Conservation (phyloP, 2,329 filamentous ascomycete genomes). For the Madurella mycetomatis region DNA sequence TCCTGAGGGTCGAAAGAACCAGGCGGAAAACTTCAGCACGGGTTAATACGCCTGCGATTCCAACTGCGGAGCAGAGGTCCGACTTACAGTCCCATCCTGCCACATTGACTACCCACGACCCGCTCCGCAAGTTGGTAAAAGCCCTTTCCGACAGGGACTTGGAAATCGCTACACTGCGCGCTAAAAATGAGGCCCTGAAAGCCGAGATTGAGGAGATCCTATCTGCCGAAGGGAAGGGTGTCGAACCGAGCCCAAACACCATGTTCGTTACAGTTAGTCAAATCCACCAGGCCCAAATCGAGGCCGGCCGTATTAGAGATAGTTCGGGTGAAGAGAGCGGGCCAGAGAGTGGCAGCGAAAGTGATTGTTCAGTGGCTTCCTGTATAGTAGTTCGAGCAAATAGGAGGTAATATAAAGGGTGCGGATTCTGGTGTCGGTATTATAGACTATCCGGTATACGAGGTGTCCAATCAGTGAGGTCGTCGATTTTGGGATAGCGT, state of each 20-base stretch:
- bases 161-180: not conserved
- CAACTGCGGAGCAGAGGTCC: no score
- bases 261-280: not conserved
- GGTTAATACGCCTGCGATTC: no score
- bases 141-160: not conserved
- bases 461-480: no score
- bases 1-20: no score
- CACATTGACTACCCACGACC: not conserved
- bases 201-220: not conserved
- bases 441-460: no score
- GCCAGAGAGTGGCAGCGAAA: not conserved
- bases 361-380: not conserved
- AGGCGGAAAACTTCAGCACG: no score
- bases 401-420: no score
- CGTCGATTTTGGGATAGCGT: no score
- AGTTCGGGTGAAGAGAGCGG: constrained; percentile 6
- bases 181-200: not conserved
- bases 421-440: no score
- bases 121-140: not conserved
- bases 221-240: not conserved
- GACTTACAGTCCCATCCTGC: not conserved
- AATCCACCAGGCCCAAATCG: constrained; percentile 4
- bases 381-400: constrained; percentile 2
- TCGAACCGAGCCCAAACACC: not conserved
- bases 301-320: not conserved